phyloP scores from a whole-genome alignment of 139 green algal genomes.

The Coelastrella sp. region DNA sequence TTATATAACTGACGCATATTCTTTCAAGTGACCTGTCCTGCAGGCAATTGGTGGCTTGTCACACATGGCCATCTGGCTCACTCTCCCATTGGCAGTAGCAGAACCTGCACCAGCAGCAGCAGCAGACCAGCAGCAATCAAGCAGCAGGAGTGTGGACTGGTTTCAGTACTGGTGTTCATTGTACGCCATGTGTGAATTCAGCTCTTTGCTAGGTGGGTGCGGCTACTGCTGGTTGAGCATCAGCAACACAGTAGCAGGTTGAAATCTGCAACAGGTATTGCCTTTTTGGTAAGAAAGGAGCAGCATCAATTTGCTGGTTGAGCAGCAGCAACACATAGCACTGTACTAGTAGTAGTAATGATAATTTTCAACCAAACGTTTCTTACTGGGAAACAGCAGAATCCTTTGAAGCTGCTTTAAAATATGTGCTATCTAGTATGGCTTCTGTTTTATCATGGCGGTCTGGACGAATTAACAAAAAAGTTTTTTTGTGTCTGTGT shows the following conservation, averaged over 20 bases:
- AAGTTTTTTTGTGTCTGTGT: background rate
- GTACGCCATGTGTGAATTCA: slow-evolving; percentile 76
- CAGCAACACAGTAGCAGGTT: background rate
- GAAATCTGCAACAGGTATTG: no score
- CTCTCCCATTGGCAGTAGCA: slow-evolving; percentile 70
- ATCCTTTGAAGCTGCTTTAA: no score
- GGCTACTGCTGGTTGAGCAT: background rate
- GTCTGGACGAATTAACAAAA: no score
- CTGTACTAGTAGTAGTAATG: no score
- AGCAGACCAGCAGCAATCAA: slow-evolving; percentile 28
- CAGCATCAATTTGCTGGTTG: no score
- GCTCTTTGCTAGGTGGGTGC: slow-evolving; percentile 74
- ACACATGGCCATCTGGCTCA: slow-evolving; percentile 90
- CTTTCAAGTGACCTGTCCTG: background rate
- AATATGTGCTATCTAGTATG: no score
- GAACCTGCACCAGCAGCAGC: slow-evolving; percentile 38
- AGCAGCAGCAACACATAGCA: no score
- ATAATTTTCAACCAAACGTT: no score
- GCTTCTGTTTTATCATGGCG: no score
- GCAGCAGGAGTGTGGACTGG: slow-evolving; percentile 31
- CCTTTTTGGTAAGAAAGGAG: no score
- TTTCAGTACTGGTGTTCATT: slow-evolving; percentile 83
- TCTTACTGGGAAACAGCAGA: no score
- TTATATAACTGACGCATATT: background rate
- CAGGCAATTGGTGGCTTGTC: slow-evolving; percentile 74